Evolutionary conservation across 108 stramenopile species (phyloP), one percentile per base, ranked within the genome.

Genomic region (Fragilaria radians): DNA sequence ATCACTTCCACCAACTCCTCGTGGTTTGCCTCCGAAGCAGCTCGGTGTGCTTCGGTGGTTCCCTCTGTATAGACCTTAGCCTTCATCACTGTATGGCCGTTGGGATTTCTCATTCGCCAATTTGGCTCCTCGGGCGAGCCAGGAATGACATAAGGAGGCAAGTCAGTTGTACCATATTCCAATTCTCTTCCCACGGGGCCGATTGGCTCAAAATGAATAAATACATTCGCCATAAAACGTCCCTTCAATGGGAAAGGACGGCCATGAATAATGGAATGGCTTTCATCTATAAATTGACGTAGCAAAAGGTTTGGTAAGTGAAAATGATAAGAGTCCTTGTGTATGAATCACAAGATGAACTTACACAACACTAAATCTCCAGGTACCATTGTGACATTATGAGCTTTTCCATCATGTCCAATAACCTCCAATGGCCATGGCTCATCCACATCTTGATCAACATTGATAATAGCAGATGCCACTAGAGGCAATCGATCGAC

Each of bases 371-470:
- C 23, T 32, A 62, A 9, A 33, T 91, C 87, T 31, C 96, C 94
- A 24, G 96, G 96, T 59, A 77, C 57, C 71, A 77, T 72, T 1
- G 94, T 94, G 22, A 97, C 73, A 66, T 95, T 94, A 65, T 81
- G 70, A 3, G 91, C 93, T 32, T 66, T 71, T 1, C 93, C 96
- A 63, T 89, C 83, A 63, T 94, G 96, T 32, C 78, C 91, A 67
- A 79, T 86, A 1, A 97, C 91, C 77, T 34, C 56, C 31, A 34
- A 21, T 2, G 91, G 93, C 96, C 96, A 89, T 19, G 87, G 87
- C 66, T 97, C 91, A 61, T 93, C 89, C 25, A 86, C 87, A 68
- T 95, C 94, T 74, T 96, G 93, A 59, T 71, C 90, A 23, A 94
- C 87, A 71, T 93, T 95, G 60, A 95, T 84, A 33, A 96, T 95